These are phyloP conservation scores for Cubamyces lactineus DNA, from an alignment of 768 basidiomycete species.

Conservation along the genomic window DNA sequence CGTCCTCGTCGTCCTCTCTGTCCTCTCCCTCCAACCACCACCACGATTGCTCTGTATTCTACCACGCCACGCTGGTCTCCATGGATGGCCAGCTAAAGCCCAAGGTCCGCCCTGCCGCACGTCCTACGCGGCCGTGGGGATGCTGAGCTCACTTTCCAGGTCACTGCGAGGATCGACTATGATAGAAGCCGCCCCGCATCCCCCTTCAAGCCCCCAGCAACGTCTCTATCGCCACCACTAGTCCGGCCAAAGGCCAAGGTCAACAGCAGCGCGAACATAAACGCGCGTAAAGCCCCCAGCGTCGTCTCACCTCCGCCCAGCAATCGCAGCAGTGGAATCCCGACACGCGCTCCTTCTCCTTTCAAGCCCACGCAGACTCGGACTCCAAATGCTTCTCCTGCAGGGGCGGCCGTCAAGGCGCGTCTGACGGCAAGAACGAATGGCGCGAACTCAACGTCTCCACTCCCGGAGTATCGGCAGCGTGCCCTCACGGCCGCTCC, in stretches of 20 bases:
- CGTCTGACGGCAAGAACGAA: slow-evolving; percentile 27
- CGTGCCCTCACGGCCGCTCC: slow-evolving; percentile 35
- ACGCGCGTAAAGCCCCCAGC: slow-evolving; percentile 31
- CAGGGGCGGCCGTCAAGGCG: slow-evolving; percentile 30
- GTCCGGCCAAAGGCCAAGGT: slow-evolving; percentile 62
- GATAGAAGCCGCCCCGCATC: slow-evolving; percentile 51
- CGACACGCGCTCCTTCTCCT: slow-evolving; percentile 45
- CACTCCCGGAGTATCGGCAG: slow-evolving; percentile 33
- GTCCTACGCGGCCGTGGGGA: slow-evolving; percentile 16
- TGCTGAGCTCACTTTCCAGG: slow-evolving; percentile 42
- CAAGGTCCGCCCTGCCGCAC: slow-evolving; percentile 43
- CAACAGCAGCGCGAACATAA: slow-evolving; percentile 51
- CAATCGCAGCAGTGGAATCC: slow-evolving; percentile 27
- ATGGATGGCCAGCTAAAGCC: slow-evolving; percentile 49
- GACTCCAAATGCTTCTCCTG: slow-evolving; percentile 39
- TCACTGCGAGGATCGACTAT: slow-evolving; percentile 55
- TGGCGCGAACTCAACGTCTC: slow-evolving; percentile 24
- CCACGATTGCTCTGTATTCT: background rate
- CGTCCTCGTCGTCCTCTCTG: slow-evolving; percentile 8
- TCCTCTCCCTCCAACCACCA: slow-evolving; percentile 1
- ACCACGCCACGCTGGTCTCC: slow-evolving; percentile 4
- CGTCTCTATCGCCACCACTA: slow-evolving; percentile 34
- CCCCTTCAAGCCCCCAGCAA: slow-evolving; percentile 43
- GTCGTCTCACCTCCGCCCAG: slow-evolving; percentile 26
- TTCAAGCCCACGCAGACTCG: slow-evolving; percentile 36